Evolutionary conservation across 805 yeast genomes (phyloP).

Genomic region (Helenozyma rhizophorensis): DNA sequence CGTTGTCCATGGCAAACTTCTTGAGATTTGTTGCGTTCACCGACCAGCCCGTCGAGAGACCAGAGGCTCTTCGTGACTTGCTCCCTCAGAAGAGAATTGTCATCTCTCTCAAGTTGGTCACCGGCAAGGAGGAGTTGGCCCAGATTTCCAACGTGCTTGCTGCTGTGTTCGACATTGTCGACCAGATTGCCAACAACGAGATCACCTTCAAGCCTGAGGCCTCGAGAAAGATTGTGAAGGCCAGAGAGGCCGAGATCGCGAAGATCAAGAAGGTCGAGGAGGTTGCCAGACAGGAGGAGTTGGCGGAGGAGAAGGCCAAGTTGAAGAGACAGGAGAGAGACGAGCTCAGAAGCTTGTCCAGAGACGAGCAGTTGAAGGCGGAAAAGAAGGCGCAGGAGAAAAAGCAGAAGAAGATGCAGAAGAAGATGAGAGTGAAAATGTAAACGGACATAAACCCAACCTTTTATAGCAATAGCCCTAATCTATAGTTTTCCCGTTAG

Average conservation of each 20-base stretch:
- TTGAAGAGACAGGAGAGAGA: constrained; percentile 63
- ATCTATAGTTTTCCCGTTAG: constrained; percentile 42
- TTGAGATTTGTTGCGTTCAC: constrained; percentile 74
- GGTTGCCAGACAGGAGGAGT: constrained; percentile 59
- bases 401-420: constrained; percentile 69
- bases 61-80: constrained; percentile 54
- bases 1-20: constrained; percentile 43
- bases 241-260: constrained; percentile 69
- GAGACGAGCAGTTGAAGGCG: constrained; percentile 74
- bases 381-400: constrained; percentile 78
- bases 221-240: constrained; percentile 66
- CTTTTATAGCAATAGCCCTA: too few species aligned
- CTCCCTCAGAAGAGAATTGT: constrained; percentile 50
- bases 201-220: constrained; percentile 68
- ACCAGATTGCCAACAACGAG: constrained; percentile 47
- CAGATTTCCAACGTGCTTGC: constrained; percentile 47
- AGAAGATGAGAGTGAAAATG: constrained; percentile 50
- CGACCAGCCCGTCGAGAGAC: constrained; percentile 76
- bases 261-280: constrained; percentile 71
- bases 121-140: constrained; percentile 44
- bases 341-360: constrained; percentile 50
- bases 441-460: too few species aligned
- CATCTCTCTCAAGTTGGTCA: constrained; percentile 51
- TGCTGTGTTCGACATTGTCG: constrained; percentile 57
- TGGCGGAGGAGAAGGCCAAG: constrained; percentile 67